Evolutionary conservation across 202 grass and related monocot genomes (phyloP).

Genomic region (Bolboschoenoplectus hybrid): DNA sequence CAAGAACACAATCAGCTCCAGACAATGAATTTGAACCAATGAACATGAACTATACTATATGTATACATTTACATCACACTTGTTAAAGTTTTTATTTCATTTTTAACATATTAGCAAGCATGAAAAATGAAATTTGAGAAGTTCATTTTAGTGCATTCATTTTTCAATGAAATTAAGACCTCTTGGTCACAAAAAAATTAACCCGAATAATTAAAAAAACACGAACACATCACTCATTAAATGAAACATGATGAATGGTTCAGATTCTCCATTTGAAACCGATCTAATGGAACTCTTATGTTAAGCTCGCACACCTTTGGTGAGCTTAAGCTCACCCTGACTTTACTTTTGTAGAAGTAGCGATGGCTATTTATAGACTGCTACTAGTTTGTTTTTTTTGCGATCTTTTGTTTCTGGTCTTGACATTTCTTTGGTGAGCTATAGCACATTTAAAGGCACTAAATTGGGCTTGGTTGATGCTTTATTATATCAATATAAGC

Average conservation of each 20-base stretch:
- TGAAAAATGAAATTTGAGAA: conserved; percentile 6
- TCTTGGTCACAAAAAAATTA: not conserved
- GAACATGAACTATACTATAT: not conserved
- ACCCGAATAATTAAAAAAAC: not conserved
- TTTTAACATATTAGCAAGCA: not conserved
- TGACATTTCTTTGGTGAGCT: not conserved
- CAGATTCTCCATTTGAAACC: not conserved
- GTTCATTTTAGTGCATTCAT: not conserved
- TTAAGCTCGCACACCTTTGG: not conserved
- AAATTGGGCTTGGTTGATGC: not conserved
- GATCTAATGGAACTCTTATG: not conserved
- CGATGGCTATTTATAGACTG: not conserved
- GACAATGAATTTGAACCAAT: conserved; percentile 15
- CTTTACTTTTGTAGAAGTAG: not conserved
- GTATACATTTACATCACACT: not conserved
- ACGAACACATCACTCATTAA: not conserved
- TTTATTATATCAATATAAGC: not conserved
- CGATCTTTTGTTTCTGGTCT: not conserved
- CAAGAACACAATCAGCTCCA: not conserved
- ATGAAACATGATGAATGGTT: not conserved
- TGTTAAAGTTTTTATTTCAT: not conserved
- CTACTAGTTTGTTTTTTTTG: not conserved
- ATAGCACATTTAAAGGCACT: not conserved
- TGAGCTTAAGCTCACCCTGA: not conserved
- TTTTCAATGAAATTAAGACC: not conserved